Evolutionary conservation across 1,139 yeast species (phyloP).

Genomic region (Debaryomyces sp.): DNA sequence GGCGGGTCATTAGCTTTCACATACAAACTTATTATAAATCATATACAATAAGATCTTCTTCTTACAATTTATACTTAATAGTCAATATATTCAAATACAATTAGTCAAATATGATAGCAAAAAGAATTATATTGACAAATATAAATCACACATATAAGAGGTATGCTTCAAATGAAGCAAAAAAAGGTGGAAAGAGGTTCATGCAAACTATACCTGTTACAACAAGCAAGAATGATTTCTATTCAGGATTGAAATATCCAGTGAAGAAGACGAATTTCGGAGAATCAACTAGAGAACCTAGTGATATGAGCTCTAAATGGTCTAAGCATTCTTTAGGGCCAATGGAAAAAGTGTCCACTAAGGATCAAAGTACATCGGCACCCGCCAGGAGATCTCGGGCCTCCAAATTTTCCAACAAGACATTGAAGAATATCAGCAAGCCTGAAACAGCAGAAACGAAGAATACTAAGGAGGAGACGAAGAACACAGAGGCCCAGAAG

Average conservation of each 20-base stretch:
- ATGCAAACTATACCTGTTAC: constrained; percentile 41
- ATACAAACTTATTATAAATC: background rate
- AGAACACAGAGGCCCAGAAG: constrained; percentile 3
- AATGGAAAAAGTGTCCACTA: constrained; percentile 12
- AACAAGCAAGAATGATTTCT: constrained; percentile 24
- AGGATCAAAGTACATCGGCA: constrained; percentile 13
- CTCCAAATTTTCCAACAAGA: constrained; percentile 33
- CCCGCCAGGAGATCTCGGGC: constrained; percentile 41
- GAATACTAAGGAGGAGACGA: constrained; percentile 6
- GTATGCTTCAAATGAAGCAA: constrained; percentile 28
- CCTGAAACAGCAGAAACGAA: background rate
- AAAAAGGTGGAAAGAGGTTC: constrained; percentile 37
- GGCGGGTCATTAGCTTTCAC: constrained; percentile 6
- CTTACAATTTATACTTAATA: background rate
- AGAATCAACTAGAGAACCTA: constrained; percentile 11
- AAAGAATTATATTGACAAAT: constrained; percentile 16
- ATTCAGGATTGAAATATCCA: constrained; percentile 31
- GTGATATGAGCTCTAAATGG: constrained; percentile 22
- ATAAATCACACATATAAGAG: constrained; percentile 18
- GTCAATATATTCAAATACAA: constrained; percentile 2
- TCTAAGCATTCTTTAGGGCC: constrained; percentile 22
- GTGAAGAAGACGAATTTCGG: constrained; percentile 15
- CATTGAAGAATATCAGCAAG: constrained; percentile 13
- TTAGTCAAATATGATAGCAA: constrained; percentile 16
- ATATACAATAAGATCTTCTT: background rate